Base-by-base conservation (phyloP, 2,329 filamentous ascomycete species). In the Fonsecaea monophora region DNA sequence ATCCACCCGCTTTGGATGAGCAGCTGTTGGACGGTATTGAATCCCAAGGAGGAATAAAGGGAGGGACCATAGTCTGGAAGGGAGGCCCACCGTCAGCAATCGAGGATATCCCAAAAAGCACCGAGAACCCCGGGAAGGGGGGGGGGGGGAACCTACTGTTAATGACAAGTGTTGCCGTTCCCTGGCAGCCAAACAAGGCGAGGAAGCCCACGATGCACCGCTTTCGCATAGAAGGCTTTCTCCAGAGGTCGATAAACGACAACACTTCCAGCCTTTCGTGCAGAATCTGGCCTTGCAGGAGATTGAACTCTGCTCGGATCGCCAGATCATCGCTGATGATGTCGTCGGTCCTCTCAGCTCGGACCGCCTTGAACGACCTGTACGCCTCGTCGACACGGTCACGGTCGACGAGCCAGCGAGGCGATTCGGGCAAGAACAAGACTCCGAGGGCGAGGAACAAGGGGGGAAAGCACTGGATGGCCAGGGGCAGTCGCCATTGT, bases 371-470 rank as follows among this genome's bases (percentile, higher is more conserved):
- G 59, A 62, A 65, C 8, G 62, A 53, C 58, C 63, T 65, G 58
- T 58, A 67, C 4, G 65, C 65, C 25, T 67, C 65, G 12, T 67
- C 65, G 18, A 67, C 35, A 9, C 60, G 60, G 15, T 68, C 62
- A 5, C 50, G 64, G 35, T 66, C 64, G 38, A 66, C 35, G n/a
- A 66, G 62, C 59, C 73, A 75, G 5, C 73, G 70, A 18, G 74
- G 74, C 0, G 70, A 73, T 62, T 75, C 74, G 2, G 74, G 74
- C 15, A 74, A 69, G 59, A 74, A 73, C 3, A 70, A 53, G 34
- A 83, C 79, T 3, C 78, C 82, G 63, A 83, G 73, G 38, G 82
- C 75, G 8, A 75, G 68, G 21, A 72, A 48, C 30, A 73, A 18
- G 10, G 68, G 68, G 18, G 53, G 55, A 6, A 69, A 32, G 15